Base-by-base conservation (phyloP, 306 rosid species). In the Sophora flavescens region DNA sequence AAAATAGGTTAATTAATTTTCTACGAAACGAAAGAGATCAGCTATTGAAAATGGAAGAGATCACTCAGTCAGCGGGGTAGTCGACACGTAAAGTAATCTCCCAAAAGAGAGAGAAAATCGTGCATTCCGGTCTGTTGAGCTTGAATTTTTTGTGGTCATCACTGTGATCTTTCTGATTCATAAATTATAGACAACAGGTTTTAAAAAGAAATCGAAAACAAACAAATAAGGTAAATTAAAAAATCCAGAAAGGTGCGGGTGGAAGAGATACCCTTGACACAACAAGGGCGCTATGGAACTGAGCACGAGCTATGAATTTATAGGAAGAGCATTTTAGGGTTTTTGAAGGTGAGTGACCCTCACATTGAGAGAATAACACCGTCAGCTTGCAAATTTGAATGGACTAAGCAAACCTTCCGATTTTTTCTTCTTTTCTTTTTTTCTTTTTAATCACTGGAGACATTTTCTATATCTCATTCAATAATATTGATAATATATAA, bases 111-210 rank as follows among this genome's bases (percentile, higher is more conserved):
- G 84, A 79, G 89, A 84, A 73, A 90, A 63, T 62, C 89, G 78
- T 78, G 87, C 90, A 83, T 62, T 90, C 88, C 93, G 96, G 93
- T 88, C 93, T 90, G 93, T 90, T 88, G 96, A 90, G 96, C 96
- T 90, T 90, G 91, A 86, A 88, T 83, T 72, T 86, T 15, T 58
- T 68, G 76, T 44, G 14, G 80, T 74, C 84, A 75, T 81, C 84
- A 81, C 59, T 5, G 84, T 72, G 42, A 81, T 60, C 68, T 33
- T 53, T 41, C 59, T 15, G 2, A 2, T 6, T 9, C 0, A 41
- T 14, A 5, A 4, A 3, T 0, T 22, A 6, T 2, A 71, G 35
- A 9, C 30, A 32, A 30, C 9, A 45, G 13, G 1, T 11, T 18
- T 2, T 6, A 4, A 0, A 12, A 16, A 16, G 13, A 22, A 51